Evolutionary conservation across 495 filamentous ascomycete genomes (phyloP).

Genomic region (Glutinoglossum americanum): DNA sequence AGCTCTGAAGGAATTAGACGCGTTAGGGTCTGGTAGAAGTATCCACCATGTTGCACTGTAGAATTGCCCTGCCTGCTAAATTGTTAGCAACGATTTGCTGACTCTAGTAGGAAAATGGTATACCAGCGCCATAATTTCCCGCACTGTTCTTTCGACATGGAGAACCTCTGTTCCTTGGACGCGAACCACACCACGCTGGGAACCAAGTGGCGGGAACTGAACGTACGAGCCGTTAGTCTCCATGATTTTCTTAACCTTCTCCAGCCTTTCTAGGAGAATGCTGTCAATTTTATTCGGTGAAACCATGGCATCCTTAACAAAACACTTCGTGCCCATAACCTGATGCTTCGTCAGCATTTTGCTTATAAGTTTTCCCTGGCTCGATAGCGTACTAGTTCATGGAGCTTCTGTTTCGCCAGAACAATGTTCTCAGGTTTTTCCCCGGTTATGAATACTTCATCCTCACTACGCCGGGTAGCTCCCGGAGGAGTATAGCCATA

Average conservation of each 20-base stretch:
- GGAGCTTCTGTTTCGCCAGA: conserved; percentile 70
- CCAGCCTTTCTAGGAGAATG: conserved; percentile 71
- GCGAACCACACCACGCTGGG: conserved; percentile 54
- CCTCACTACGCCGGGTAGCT: conserved; percentile 55
- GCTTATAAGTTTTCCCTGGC: background rate
- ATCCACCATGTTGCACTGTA: conserved; percentile 96
- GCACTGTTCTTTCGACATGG: conserved; percentile 80
- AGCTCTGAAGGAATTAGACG: conserved; percentile 31
- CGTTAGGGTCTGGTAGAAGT: conserved; percentile 47
- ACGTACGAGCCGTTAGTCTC: conserved; percentile 90
- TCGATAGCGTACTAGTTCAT: conserved; percentile 39
- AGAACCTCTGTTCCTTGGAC: conserved; percentile 83
- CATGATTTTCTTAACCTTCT: conserved; percentile 95
- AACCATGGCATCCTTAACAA: conserved; percentile 74
- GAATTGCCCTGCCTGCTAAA: conserved; percentile 69
- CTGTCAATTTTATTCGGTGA: conserved; percentile 81
- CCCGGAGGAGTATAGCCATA: conserved; percentile 72
- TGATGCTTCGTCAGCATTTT: background rate
- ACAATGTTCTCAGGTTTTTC: conserved; percentile 59
- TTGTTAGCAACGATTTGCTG: background rate
- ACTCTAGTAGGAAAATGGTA: conserved; percentile 9
- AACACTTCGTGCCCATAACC: conserved; percentile 46
- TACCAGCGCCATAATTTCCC: conserved; percentile 87
- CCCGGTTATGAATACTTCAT: conserved; percentile 86
- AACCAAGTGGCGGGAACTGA: conserved; percentile 66